These are phyloP conservation scores for Leccinellum luteum DNA, from an alignment of 768 basidiomycete species.

Conservation along the genomic window DNA sequence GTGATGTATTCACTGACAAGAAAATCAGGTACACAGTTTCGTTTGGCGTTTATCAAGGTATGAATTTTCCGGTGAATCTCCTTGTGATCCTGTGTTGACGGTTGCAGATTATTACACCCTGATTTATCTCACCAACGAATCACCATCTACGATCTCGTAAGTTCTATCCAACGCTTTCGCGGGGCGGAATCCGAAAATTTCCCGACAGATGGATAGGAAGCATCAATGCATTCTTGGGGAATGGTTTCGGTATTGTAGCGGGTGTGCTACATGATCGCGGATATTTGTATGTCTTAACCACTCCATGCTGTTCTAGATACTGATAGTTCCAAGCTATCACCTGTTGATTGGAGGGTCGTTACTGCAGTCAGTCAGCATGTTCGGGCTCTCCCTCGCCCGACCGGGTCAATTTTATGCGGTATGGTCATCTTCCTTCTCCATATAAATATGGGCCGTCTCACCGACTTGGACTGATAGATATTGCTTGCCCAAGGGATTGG, in stretches of 20 bases:
- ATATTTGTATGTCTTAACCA: constrained; percentile 38
- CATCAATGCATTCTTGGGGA: constrained; percentile 40
- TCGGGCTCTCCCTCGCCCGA: background rate
- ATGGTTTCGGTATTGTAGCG: constrained; percentile 37
- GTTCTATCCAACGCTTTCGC: constrained; percentile 6
- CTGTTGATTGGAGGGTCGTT: constrained; percentile 44
- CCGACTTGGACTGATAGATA: constrained; percentile 29
- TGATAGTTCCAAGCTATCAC: constrained; percentile 33
- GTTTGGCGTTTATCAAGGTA: constrained; percentile 44
- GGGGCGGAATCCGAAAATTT: background rate
- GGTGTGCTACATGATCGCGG: constrained; percentile 52
- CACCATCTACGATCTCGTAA: constrained; percentile 37
- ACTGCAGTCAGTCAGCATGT: background rate
- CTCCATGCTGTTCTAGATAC: background rate
- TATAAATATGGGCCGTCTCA: background rate
- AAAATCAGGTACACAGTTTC: constrained; percentile 31
- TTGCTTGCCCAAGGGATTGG: constrained; percentile 49
- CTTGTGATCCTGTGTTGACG: background rate
- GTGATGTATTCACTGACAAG: background rate
- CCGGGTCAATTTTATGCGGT: constrained; percentile 38
- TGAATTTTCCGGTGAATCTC: background rate
- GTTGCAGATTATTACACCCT: constrained; percentile 38
- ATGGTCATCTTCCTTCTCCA: background rate
- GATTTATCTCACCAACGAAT: constrained; percentile 33
- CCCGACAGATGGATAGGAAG: constrained; percentile 44